Evolutionary conservation across 2,329 filamentous ascomycete genomes (phyloP).

Genomic region (Aquanectria penicillioides): DNA sequence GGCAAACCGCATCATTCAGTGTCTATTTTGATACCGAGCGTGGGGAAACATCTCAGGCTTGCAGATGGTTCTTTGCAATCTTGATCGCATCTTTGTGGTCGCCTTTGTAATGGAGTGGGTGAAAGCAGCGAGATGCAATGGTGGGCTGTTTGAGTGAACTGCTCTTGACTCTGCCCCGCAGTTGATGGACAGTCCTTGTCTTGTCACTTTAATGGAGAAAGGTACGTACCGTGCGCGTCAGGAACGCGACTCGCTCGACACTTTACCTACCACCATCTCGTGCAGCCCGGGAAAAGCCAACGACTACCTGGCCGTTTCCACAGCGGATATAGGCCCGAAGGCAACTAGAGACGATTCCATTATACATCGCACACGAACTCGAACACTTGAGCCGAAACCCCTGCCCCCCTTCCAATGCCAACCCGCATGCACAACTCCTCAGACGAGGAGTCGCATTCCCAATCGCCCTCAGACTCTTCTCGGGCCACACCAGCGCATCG

Average conservation of each 20-base stretch:
- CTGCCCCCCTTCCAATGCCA: slow-evolving; percentile 37
- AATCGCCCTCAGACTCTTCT: slow-evolving; percentile 36
- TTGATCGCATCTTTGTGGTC: background rate
- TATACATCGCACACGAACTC: background rate
- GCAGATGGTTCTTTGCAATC: background rate
- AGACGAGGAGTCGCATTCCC: slow-evolving; percentile 33
- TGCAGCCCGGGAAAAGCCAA: background rate
- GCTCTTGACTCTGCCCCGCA: slow-evolving; percentile 1
- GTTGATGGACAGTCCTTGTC: background rate
- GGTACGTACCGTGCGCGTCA: slow-evolving; percentile 22
- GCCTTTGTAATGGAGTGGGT: background rate
- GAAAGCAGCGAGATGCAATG: too few species aligned
- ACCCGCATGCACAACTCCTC: slow-evolving; percentile 33
- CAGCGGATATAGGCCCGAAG: too few species aligned
- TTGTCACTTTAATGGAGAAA: slow-evolving; percentile 4
- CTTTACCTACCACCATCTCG: background rate
- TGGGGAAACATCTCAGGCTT: background rate
- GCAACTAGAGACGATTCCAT: too few species aligned
- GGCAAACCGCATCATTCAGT: too few species aligned
- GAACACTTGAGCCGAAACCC: background rate
- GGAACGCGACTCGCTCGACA: slow-evolving; percentile 3
- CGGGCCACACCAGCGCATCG: slow-evolving; percentile 32
- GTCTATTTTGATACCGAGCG: too few species aligned
- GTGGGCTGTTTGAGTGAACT: background rate
- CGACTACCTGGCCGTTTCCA: too few species aligned